Evolutionary conservation across 116 monocot genomes (phyloP).

Genomic region (Iris pallida): DNA sequence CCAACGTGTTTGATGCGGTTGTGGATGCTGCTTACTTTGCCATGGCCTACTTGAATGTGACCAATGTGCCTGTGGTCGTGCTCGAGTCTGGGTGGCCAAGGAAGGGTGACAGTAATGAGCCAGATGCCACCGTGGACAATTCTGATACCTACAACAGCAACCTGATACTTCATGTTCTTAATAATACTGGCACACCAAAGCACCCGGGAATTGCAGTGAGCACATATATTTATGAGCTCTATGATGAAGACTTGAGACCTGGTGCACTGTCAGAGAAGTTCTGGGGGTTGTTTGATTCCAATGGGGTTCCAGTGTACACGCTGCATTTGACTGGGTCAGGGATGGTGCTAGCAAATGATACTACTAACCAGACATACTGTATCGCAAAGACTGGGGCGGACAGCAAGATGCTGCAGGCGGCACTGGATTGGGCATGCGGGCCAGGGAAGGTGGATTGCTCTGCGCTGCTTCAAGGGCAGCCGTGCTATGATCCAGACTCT

Average conservation of each 20-base stretch:
- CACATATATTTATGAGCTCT: slow-evolving; percentile 90
- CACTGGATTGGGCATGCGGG: slow-evolving; percentile 94
- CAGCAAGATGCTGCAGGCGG: slow-evolving; percentile 93
- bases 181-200: slow-evolving; percentile 87
- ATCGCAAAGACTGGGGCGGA: slow-evolving; percentile 70
- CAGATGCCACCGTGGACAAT: slow-evolving; percentile 82
- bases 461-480: slow-evolving; percentile 69
- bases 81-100: slow-evolving; percentile 94
- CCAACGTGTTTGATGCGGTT: slow-evolving; percentile 90
- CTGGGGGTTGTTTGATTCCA: slow-evolving; percentile 81
- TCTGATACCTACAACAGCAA: slow-evolving; percentile 95
- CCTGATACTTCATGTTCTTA: slow-evolving; percentile 73
- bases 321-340: slow-evolving; percentile 80
- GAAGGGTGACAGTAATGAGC: slow-evolving; percentile 78
- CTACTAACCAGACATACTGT: slow-evolving; percentile 82
- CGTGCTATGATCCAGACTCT: slow-evolving; percentile 75
- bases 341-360: slow-evolving; percentile 79
- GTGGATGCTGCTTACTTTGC: slow-evolving; percentile 96
- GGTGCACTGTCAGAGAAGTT: slow-evolving; percentile 71
- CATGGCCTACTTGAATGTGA: slow-evolving; percentile 83
- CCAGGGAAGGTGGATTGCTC: slow-evolving; percentile 92
- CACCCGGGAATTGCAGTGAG: slow-evolving; percentile 73
- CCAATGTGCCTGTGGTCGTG: slow-evolving; percentile 82
- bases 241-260: slow-evolving; percentile 87
- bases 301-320: slow-evolving; percentile 64